A percentile compares a stretch with the other conserved stretches of the same genome.
phyloP scores from a whole-genome alignment of 2,329 filamentous ascomycete genomes.

The Pyrenophora graminea region DNA sequence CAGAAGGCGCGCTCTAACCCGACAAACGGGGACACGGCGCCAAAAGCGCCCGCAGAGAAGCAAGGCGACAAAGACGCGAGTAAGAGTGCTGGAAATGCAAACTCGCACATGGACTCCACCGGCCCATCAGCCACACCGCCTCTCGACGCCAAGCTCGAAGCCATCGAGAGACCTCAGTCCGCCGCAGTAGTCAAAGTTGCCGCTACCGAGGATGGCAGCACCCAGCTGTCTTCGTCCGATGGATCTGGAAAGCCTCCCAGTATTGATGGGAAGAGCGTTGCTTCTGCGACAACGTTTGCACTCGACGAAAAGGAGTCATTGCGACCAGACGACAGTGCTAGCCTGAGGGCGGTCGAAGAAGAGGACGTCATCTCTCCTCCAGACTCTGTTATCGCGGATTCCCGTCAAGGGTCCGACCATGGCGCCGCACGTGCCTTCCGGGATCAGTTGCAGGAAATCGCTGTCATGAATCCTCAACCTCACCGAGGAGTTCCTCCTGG shows the following conservation, averaged over 20 bases:
- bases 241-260: slow-evolving; percentile 82
- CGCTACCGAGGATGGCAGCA: slow-evolving; percentile 50
- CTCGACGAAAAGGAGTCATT: slow-evolving; percentile 95
- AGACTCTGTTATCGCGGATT: slow-evolving; percentile 75
- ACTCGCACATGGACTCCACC: slow-evolving; percentile 29
- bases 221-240: slow-evolving; percentile 58
- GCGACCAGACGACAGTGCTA: slow-evolving; percentile 92
- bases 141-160: slow-evolving; percentile 53
- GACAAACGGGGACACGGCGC: slow-evolving; percentile 19
- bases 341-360: slow-evolving; percentile 86
- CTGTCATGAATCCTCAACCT: slow-evolving; percentile 53
- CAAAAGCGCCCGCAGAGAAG: slow-evolving; percentile 21
- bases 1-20: slow-evolving; percentile 25
- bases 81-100: slow-evolving; percentile 30
- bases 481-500: slow-evolving; percentile 44
- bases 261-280: slow-evolving; percentile 84
- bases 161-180: slow-evolving; percentile 32
- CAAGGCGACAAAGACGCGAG: slow-evolving; percentile 18
- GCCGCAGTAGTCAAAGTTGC: slow-evolving; percentile 39
- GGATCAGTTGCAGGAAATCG: slow-evolving; percentile 61
- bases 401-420: slow-evolving; percentile 80
- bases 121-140: slow-evolving; percentile 26
- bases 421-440: slow-evolving; percentile 61
- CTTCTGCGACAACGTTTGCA: slow-evolving; percentile 92
- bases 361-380: slow-evolving; percentile 81